These are phyloP conservation scores for Pseudocercospora crystallina DNA, from an alignment of 2,329 filamentous ascomycete genomes.

Conservation along the genomic window DNA sequence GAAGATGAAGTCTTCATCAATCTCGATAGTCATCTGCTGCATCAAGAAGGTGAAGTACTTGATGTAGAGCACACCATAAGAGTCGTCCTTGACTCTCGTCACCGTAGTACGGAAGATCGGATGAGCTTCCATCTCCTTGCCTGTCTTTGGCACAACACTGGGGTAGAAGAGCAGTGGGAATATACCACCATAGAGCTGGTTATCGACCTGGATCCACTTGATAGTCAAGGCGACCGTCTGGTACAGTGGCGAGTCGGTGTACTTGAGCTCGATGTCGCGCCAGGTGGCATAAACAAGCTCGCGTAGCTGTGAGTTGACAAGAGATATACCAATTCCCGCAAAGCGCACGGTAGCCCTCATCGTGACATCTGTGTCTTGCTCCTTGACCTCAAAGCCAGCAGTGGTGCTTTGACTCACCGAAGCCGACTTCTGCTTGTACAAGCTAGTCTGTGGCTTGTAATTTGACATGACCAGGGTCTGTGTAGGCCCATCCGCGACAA, in stretches of 20 bases:
- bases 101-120: slow-evolving; percentile 90
- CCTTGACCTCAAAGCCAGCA: slow-evolving; percentile 88
- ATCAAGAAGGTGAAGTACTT: slow-evolving; percentile 93
- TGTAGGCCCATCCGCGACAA: slow-evolving; percentile 90
- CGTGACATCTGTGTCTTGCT: slow-evolving; percentile 80
- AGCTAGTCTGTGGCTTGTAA: slow-evolving; percentile 86
- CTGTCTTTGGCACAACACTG: slow-evolving; percentile 95
- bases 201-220: slow-evolving; percentile 99
- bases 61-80: slow-evolving; percentile 95
- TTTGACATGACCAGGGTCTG: slow-evolving; percentile 93
- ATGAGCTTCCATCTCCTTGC: slow-evolving; percentile 92
- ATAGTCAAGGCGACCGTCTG: slow-evolving; percentile 87
- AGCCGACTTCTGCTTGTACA: slow-evolving; percentile 71
- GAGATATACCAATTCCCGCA: slow-evolving; percentile 85
- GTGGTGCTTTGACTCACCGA: slow-evolving; percentile 58
- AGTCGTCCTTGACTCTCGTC: slow-evolving; percentile 95
- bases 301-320: slow-evolving; percentile 88
- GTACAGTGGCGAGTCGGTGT: slow-evolving; percentile 88
- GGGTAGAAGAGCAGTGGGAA: slow-evolving; percentile 97
- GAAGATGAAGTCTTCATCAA: slow-evolving; percentile 98
- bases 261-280: slow-evolving; percentile 85
- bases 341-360: slow-evolving; percentile 87
- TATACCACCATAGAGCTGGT: slow-evolving; percentile 95
- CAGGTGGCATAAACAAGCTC: slow-evolving; percentile 94
- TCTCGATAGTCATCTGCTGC: slow-evolving; percentile 96